Conservation (phyloP, 257 asterid species). For the Solanum sparsipilum region DNA sequence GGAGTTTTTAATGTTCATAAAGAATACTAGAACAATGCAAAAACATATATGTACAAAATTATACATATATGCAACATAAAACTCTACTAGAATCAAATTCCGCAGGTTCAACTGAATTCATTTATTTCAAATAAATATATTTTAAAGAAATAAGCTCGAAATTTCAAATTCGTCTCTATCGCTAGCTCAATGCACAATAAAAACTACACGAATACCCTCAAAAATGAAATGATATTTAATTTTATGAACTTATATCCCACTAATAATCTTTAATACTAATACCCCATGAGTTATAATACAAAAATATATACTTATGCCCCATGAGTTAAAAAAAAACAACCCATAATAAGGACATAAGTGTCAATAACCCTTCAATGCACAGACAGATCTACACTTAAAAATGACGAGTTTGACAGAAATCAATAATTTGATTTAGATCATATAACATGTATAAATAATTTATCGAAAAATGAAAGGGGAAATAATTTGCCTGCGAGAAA, state of each 20-base stretch:
- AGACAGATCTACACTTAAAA: background rate
- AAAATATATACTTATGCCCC: no score
- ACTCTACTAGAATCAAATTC: background rate
- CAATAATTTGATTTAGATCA: background rate
- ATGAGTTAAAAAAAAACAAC: no score
- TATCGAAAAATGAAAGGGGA: background rate
- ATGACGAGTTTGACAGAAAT: background rate
- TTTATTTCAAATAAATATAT: background rate
- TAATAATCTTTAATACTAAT: background rate
- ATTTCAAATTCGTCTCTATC: background rate
- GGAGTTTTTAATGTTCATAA: background rate
- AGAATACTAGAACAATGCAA: background rate
- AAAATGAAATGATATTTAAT: background rate
- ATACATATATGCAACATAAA: background rate
- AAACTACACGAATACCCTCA: background rate
- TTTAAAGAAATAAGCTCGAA: background rate
- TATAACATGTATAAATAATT: no score
- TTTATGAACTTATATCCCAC: background rate
- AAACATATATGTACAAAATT: background rate
- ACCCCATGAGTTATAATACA: no score
- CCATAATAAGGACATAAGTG: background rate
- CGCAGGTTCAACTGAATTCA: background rate
- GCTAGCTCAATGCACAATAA: background rate
- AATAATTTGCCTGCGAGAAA: slow-evolving; percentile 68
- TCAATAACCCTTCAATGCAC: background rate